Base-by-base conservation (phyloP, 208 protist species). In the Willaertia magna region DNA sequence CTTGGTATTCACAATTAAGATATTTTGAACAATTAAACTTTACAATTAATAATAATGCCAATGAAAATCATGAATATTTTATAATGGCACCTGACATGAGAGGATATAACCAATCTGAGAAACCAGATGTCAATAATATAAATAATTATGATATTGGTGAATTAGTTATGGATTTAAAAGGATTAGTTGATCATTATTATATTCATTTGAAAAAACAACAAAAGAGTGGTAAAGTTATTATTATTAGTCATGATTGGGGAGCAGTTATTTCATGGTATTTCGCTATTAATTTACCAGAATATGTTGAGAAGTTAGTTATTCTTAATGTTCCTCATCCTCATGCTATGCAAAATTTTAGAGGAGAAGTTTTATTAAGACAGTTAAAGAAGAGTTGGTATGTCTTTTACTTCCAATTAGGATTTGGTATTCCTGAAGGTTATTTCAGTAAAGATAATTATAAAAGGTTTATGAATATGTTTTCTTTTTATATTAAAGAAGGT, bases 201-300 rank as follows among this genome's bases (percentile, higher is more conserved):
- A n/a, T n/a, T n/a, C n/a, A n/a, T n/a, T n/a, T n/a, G n/a, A n/a
- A n/a, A n/a, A n/a, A n/a, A n/a, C n/a, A n/a, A n/a, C n/a, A n/a
- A n/a, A 34, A 34, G 2, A 81, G 39, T 12, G 16, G 12, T 52
- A 51, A 81, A 3, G 76, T 43, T 39, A 6, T 51, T 34, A 26
- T 81, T 39, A 43, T 81, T n/a, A 16, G 22, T 51, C 76, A 81
- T 34, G 76, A 81, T 81, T 81, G 76, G 76, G 76, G 76, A 44
- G 40, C 43, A 81, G 14, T 51, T 40, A 40, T 81, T 51, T 6
- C 76, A 39, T 81, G 76, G 76, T 0, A 26, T 18, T 49, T 81
- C 6, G 22, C 44, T 7, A 12, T 18, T n/a, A 30, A 7, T 3
- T 51, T 51, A 39, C 76, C 76, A 42, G 43, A 81, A 51, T 7